These are phyloP conservation scores for Solanum chacoense DNA, from an alignment of 305 asterid genomes.

Conservation along the genomic window DNA sequence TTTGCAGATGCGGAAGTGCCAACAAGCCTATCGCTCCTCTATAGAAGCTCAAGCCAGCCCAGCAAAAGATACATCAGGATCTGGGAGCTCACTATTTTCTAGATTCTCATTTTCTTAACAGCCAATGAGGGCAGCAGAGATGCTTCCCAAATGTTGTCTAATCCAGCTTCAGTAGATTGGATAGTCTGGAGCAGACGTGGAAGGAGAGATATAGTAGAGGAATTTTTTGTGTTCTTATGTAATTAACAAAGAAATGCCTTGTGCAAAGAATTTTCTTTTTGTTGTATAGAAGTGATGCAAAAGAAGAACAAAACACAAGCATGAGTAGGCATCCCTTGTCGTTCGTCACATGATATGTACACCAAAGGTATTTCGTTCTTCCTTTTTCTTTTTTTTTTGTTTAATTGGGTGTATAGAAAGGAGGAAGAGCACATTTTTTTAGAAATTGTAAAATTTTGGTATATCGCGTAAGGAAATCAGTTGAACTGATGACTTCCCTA, in stretches of 20 bases:
- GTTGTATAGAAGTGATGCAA: slow-evolving; percentile 1
- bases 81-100: slow-evolving; percentile 75
- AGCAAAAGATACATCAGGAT: slow-evolving; percentile 44
- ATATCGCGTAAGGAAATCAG: neutral
- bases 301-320: neutral
- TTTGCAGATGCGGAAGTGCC: slow-evolving; percentile 79
- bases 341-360: neutral
- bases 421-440: neutral
- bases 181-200: neutral
- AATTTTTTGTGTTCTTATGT: neutral
- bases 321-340: neutral
- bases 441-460: neutral
- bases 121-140: neutral
- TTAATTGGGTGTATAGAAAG: neutral
- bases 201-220: neutral
- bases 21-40: slow-evolving; percentile 64
- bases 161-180: neutral
- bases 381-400: neutral
- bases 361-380: neutral
- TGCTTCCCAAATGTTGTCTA: neutral
- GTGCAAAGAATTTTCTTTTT: neutral
- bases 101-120: slow-evolving; percentile 71
- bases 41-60: slow-evolving; percentile 57
- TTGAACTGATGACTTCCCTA: neutral
- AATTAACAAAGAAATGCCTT: neutral